A percentile compares a stretch with the other conserved stretches of the same genome.
Evolutionary conservation across 306 rosid genomes (phyloP).

Genomic region (Malus domestica): DNA sequence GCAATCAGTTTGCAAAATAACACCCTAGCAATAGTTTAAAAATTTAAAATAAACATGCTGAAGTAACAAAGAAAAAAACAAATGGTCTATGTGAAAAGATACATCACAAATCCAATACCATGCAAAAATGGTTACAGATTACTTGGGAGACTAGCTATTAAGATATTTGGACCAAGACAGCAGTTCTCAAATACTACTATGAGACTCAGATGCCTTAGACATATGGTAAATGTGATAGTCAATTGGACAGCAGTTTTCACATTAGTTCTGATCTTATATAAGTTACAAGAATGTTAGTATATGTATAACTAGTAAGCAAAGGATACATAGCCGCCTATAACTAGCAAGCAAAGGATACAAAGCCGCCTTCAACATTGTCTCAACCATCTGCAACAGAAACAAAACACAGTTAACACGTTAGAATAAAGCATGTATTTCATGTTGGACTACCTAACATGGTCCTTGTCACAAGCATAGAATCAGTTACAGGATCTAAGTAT

Average conservation of each 20-base stretch:
- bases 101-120: neutral
- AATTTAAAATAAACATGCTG: neutral
- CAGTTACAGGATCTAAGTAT: neutral
- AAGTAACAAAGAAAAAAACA: neutral
- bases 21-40: neutral
- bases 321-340: too few relatives aligned
- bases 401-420: neutral
- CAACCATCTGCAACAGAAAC: conserved; percentile 73
- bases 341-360: conserved; percentile 53
- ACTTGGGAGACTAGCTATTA: neutral
- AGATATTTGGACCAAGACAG: neutral
- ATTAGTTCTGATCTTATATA: neutral
- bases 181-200: neutral
- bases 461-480: neutral
- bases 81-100: neutral
- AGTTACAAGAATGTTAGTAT: neutral
- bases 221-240: neutral
- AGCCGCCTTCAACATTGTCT: conserved; percentile 83
- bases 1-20: neutral
- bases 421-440: neutral
- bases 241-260: neutral
- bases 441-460: neutral
- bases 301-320: neutral
- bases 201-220: neutral
- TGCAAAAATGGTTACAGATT: neutral